Evolutionary conservation across 805 yeast genomes (phyloP), one percentile per base, ranked within the genome.

Genomic region (Starmerella kuoi): DNA sequence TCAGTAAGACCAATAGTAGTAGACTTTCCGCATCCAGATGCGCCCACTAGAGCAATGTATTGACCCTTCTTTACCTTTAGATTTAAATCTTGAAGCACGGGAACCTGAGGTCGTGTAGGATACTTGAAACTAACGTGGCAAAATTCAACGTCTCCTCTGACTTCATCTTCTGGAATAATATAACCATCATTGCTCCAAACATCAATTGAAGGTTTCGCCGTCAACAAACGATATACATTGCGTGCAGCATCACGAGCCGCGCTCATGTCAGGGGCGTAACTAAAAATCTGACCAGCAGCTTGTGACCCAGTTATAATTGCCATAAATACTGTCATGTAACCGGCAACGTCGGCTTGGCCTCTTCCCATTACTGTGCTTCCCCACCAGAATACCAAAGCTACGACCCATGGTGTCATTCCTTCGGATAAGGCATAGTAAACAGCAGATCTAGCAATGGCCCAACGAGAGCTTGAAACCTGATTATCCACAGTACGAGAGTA

Each of bases 41-140:
- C 70, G 2, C 79, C 80, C 5, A 88, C 77, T 3, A 88, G 62
- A 40, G 77, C 91, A 11, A 78, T 76, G 28, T 73, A 61, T 44
- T 67, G 62, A 2, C 73, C 70, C 8, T 68, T 56, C 14, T 67
- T 59, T 30, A 86, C 66, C 1, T 54, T 51, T 14, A 80, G 50
- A 35, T 61, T 60, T 2, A 82, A 63, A 30, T 74, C 61, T 1
- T 70, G 62, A 22, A 88, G 57, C 0, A 75, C 76, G 4, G 61
- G 60, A 1, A 65, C 66, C 14, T 66, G 63, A 0, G 69, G 68
- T 45, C 91, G 70, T 2, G 77, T 63, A 2, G 80, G 76, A 58
- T 86, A 88, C 3, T 70, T 52, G 60, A 85, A 88, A 3, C 61
- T 57, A 4, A 87, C 76, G 47, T 76, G 61, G 8, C 62, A 42